Conservation (phyloP, 2,329 filamentous ascomycete species). For the Xylaria polymorpha region DNA sequence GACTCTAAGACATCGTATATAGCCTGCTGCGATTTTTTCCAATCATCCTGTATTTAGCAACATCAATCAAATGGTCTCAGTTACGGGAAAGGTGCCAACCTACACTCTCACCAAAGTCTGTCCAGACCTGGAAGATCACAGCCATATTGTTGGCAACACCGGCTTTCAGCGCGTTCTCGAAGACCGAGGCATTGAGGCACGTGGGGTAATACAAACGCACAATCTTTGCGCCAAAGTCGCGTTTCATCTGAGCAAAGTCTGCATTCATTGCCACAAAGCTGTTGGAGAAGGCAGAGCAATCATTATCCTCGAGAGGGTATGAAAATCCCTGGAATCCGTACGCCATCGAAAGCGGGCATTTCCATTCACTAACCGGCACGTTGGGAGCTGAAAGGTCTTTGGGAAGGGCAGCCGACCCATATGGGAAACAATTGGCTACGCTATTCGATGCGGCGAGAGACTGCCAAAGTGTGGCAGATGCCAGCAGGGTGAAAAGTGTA, state of each 20-base stretch:
- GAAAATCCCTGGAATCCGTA: slow-evolving; percentile 7
- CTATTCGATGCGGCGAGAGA: neutral
- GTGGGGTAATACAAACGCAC: neutral
- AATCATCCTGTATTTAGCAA: neutral
- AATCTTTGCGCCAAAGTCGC: neutral
- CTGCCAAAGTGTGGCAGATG: neutral
- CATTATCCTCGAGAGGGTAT: neutral
- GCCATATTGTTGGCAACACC: slow-evolving; percentile 4
- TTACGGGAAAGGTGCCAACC: neutral
- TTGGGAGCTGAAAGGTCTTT: neutral
- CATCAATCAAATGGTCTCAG: neutral
- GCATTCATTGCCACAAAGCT: slow-evolving; percentile 2
- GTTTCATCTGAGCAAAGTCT: slow-evolving; percentile 4
- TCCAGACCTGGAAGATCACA: slow-evolving; percentile 3
- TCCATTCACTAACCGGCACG: neutral
- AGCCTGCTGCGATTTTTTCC: neutral
- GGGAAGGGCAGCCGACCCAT: neutral
- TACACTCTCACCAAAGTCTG: neutral
- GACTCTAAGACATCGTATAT: slow-evolving; percentile 1
- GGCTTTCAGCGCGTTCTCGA: neutral
- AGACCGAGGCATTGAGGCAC: slow-evolving; percentile 2
- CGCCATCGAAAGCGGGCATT: neutral
- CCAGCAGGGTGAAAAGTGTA: neutral
- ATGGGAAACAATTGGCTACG: neutral
- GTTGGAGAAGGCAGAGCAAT: slow-evolving; percentile 2